phyloP scores from a whole-genome alignment of 805 yeast species.

The Ogataea methanolica region DNA sequence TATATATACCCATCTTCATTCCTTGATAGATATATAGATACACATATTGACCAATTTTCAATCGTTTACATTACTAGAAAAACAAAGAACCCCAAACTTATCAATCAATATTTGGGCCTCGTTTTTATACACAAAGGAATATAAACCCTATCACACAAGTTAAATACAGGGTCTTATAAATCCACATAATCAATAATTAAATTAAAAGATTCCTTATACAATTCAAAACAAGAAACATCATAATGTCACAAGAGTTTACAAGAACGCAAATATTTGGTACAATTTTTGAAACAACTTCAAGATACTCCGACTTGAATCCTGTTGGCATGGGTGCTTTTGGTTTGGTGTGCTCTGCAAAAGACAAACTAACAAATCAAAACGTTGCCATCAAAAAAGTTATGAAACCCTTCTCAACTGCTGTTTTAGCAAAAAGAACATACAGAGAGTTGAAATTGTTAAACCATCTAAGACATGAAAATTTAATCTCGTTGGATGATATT shows the following conservation, averaged over 20 bases:
- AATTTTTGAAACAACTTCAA: slow-evolving; percentile 84
- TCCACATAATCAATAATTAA: not conserved
- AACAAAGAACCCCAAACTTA: not conserved
- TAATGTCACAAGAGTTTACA: slow-evolving; percentile 37
- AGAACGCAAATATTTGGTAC: slow-evolving; percentile 95
- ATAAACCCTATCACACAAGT: not conserved
- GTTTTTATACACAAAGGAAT: not conserved
- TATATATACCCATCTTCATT: too few relatives aligned
- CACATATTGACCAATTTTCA: not conserved
- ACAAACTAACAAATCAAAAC: slow-evolving; percentile 81
- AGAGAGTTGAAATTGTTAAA: slow-evolving; percentile 91
- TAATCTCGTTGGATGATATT: slow-evolving; percentile 88
- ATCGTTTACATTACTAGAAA: not conserved
- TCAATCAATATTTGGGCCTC: not conserved
- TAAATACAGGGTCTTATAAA: not conserved
- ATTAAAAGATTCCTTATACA: not conserved
- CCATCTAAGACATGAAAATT: slow-evolving; percentile 90
- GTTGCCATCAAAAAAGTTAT: slow-evolving; percentile 97
- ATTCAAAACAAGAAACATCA: not conserved
- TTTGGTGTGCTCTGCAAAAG: slow-evolving; percentile 92
- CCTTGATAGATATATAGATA: too few relatives aligned
- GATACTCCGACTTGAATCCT: slow-evolving; percentile 90
- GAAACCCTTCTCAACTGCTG: slow-evolving; percentile 95
- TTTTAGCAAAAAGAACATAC: slow-evolving; percentile 92
- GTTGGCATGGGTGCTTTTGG: slow-evolving; percentile 99